These are phyloP conservation scores for Sergeia podlipaevii DNA, from an alignment of 208 protist species.

Conservation along the genomic window DNA sequence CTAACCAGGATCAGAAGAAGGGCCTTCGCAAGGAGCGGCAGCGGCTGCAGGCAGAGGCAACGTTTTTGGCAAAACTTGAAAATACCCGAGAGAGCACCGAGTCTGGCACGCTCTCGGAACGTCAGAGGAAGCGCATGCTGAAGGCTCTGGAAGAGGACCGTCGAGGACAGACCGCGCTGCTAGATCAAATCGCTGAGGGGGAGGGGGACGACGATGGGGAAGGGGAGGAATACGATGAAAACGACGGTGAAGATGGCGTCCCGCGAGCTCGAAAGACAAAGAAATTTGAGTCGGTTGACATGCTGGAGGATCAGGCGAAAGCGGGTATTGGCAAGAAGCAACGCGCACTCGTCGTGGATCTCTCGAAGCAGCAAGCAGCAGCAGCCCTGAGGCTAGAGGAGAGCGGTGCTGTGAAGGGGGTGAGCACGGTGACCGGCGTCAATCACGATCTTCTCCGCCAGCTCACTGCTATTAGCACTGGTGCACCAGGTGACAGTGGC, in stretches of 20 bases:
- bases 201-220: conserved; percentile 15
- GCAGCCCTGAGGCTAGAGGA: neutral
- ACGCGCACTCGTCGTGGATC: conserved; percentile 59
- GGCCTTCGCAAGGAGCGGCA: conserved; percentile 98
- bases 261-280: neutral
- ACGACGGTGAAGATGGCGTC: neutral
- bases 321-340: conserved; percentile 56
- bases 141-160: conserved; percentile 75
- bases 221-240: conserved; percentile 1
- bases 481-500: neutral
- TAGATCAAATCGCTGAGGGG: conserved; percentile 16
- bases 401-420: neutral
- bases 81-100: conserved; percentile 97
- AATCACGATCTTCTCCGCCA: conserved; percentile 9
- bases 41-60: conserved; percentile 97
- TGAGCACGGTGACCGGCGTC: conserved; percentile 3
- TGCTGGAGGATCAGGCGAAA: conserved; percentile 56
- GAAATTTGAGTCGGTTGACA: conserved; percentile 61
- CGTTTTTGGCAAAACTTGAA: conserved; percentile 96
- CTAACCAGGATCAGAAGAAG: conserved; percentile 99
- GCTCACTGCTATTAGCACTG: neutral
- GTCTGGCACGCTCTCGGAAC: conserved; percentile 89
- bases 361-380: conserved; percentile 21
- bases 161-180: conserved; percentile 8
- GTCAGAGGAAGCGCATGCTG: conserved; percentile 56